Percentiles rank a stretch among this genome's conserved stretches.
Evolutionary conservation across 805 yeast genomes (phyloP).

Genomic region (Metschnikowia continentalis): DNA sequence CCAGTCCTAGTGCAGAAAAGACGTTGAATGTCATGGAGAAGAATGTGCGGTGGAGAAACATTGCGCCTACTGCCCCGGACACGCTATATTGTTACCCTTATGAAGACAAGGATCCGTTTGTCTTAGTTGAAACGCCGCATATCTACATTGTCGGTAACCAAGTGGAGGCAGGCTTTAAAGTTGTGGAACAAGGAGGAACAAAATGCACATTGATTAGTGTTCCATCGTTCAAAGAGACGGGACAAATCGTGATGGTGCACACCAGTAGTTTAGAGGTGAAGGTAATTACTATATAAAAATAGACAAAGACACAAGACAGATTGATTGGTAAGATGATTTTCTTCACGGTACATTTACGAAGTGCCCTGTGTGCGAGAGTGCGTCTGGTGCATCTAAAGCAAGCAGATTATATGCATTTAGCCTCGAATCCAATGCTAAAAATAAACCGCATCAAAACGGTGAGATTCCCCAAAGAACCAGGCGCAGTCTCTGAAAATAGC

Average conservation of each 20-base stretch:
- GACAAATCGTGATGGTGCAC: constrained; percentile 61
- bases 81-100: constrained; percentile 89
- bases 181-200: constrained; percentile 28
- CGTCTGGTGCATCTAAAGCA: neutral
- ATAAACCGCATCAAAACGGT: neutral
- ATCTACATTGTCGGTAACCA: constrained; percentile 87
- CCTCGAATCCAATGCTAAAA: neutral
- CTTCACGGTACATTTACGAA: neutral
- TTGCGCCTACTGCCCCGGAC: constrained; percentile 94
- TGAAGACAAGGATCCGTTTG: constrained; percentile 72
- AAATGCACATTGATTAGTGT: constrained; percentile 55
- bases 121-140: constrained; percentile 76
- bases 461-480: too few species aligned
- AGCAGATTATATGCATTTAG: neutral
- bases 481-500: neutral
- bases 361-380: neutral
- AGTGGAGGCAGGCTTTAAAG: constrained; percentile 49
- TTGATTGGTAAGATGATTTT: neutral
- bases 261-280: constrained; percentile 53
- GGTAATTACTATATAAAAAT: constrained; percentile 34
- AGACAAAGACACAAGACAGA: neutral
- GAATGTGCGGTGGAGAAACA: constrained; percentile 77
- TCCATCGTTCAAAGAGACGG: constrained; percentile 67
- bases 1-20: constrained; percentile 23
- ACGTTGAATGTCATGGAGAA: constrained; percentile 46